Conservation (phyloP, 2,329 filamentous ascomycete genomes). For the Didymella exigua region DNA sequence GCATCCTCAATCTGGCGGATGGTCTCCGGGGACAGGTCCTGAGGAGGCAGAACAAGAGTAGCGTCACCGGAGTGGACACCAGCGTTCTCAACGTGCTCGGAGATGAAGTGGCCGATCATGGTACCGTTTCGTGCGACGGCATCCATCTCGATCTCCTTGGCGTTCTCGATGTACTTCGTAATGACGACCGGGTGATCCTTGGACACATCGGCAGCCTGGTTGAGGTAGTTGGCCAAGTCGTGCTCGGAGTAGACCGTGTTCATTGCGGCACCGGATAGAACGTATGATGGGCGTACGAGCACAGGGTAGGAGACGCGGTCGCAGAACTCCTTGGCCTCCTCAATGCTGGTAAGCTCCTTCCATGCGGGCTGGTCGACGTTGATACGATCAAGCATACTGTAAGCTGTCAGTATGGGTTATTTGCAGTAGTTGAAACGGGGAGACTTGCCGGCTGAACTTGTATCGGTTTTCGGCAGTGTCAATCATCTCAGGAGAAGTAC, state of each 20-base stretch:
- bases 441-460: conserved; percentile 74
- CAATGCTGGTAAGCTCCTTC: conserved; percentile 96
- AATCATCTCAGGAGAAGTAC: conserved; percentile 98
- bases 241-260: conserved; percentile 98
- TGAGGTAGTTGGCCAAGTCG: conserved; percentile 85
- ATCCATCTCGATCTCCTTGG: conserved; percentile 99
- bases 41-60: conserved; percentile 90
- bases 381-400: conserved; percentile 91
- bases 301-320: conserved; percentile 89
- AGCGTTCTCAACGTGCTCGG: conserved; percentile 97
- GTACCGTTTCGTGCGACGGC: conserved; percentile 89
- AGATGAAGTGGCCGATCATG: conserved; percentile 95
- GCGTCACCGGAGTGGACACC: conserved; percentile 98
- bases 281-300: conserved; percentile 92
- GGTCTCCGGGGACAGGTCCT: conserved; percentile 88
- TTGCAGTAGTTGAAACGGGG: background rate
- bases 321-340: conserved; percentile 88
- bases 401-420: background rate
- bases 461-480: conserved; percentile 96
- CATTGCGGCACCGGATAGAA: conserved; percentile 96
- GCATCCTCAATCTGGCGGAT: conserved; percentile 92
- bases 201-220: conserved; percentile 91
- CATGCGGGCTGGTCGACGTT: conserved; percentile 94
- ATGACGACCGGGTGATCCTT: conserved; percentile 97
- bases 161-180: conserved; percentile 99